Conservation (phyloP, 768 basidiomycete species). For the Mycena maculata region DNA sequence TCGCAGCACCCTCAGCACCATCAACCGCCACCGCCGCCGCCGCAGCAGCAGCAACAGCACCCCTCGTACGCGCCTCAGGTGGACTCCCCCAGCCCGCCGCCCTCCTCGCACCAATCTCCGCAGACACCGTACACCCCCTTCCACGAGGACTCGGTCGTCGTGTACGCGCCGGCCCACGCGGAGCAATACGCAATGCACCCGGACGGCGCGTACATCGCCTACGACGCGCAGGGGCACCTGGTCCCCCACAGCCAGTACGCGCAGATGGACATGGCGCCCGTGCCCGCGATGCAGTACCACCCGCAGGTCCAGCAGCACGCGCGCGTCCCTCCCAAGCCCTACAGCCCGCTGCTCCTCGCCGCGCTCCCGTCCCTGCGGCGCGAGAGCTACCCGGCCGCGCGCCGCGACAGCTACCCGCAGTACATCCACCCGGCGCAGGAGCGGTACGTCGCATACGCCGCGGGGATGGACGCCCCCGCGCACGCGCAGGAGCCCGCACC, state of each 20-base stretch:
- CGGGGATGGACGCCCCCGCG: no score
- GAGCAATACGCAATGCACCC: neutral
- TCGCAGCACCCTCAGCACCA: no score
- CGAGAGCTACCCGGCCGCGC: neutral
- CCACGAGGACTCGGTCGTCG: neutral
- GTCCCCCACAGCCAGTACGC: neutral
- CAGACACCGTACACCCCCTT: conserved; percentile 18
- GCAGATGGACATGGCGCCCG: neutral
- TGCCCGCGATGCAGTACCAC: conserved; percentile 1
- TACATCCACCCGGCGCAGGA: neutral
- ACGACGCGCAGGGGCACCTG: neutral
- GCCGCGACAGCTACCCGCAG: neutral
- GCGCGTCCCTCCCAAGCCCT: neutral
- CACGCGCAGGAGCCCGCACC: neutral
- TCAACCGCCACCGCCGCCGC: no score
- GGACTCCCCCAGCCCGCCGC: neutral
- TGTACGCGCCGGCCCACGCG: neutral
- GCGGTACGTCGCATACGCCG: neutral
- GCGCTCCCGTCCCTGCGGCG: neutral
- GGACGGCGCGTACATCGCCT: neutral
- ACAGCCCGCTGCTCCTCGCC: neutral
- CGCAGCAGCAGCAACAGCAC: neutral
- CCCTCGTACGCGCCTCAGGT: neutral
- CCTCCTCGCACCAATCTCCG: neutral
- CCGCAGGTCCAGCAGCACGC: neutral